Conservation (phyloP, 1,284 basidiomycete species). For the Irpex sp. region DNA sequence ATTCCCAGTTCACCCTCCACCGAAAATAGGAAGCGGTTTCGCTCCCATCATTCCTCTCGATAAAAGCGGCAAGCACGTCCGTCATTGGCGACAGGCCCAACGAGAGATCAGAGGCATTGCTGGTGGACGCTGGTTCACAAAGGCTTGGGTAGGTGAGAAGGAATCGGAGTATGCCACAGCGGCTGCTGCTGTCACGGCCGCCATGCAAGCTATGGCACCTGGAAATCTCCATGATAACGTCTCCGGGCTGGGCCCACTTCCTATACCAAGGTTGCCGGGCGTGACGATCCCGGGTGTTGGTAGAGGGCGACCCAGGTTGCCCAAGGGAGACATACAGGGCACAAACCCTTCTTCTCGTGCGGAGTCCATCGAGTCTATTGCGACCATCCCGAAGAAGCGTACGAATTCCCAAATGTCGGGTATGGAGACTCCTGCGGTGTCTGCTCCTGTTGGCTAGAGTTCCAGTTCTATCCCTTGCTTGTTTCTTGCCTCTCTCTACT, state of each 20-base stretch:
- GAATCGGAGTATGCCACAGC: constrained; percentile 55
- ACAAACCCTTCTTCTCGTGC: constrained; percentile 15
- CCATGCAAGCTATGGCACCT: constrained; percentile 13
- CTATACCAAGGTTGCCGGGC: constrained; percentile 11
- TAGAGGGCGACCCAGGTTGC: constrained; percentile 5
- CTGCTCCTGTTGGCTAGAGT: not conserved
- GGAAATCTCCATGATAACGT: constrained; percentile 7
- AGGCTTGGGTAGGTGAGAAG: constrained; percentile 76
- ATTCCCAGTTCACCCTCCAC: constrained; percentile 72
- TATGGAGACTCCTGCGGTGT: constrained; percentile 3
- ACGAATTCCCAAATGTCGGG: constrained; percentile 6
- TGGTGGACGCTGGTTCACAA: constrained; percentile 73
- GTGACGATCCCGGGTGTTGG: not conserved
- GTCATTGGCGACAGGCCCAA: constrained; percentile 68
- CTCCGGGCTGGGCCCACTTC: constrained; percentile 4
- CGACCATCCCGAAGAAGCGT: constrained; percentile 13
- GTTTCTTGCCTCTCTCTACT: not conserved
- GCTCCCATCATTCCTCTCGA: constrained; percentile 65
- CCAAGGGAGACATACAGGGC: constrained; percentile 1
- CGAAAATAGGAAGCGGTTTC: constrained; percentile 69
- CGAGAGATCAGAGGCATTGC: constrained; percentile 77
- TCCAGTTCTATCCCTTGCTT: not conserved
- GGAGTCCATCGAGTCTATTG: constrained; percentile 14
- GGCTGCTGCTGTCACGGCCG: constrained; percentile 23
- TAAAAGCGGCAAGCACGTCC: constrained; percentile 51